Evolutionary conservation across 169 alveolate genomes (phyloP), one percentile per base, ranked within the genome.

Genomic region (Sarcocystis neurona): DNA sequence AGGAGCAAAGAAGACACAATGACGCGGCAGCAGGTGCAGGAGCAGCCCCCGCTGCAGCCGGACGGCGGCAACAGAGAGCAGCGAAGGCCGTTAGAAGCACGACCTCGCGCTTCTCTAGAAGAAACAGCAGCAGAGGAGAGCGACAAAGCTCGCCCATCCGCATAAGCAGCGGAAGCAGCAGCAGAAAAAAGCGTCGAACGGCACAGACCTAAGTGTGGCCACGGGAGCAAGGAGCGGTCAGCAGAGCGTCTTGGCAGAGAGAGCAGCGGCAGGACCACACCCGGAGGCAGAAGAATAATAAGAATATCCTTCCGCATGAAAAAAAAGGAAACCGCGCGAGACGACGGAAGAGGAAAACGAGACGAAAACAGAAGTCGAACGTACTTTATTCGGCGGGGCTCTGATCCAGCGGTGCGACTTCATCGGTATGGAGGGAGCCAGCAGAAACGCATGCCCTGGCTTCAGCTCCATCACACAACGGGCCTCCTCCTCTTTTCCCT

Each of bases 391-490:
- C n/a, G 79, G 70, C 37, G 91, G 84, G 50, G 92, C 92, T 0
- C 23, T 1, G 15, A 68, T 37, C 85, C 87, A 79, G 3, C 91
- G 50, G 23, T 79, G 92, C 2, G 53, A 34, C 72, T 89, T 89
- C 92, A 84, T 89, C 37, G 92, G 92, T 18, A 89, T 89, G 43
- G 91, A 82, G 32, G 72, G 85, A 6, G 84, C 82, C 48, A 88
- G 77, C n/a, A 4, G 34, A 34, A 85, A 37, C 41, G 90, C 56
- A 5, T 37, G 1, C 44, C 90, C 90, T n/a, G n/a, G n/a, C 3
- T 30, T 5, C 43, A 82, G 12, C 37, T 41, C 34, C 89, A 23
- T 15, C 79, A 30, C n/a, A n/a, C n/a, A 30, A 8, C 18, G n/a
- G 70, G 39, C 20, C 43, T 53, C 23, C 66, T 53, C 23, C 66